Conservation (phyloP, 352 stramenopile genomes). For the Phytophthora ohioensis region DNA sequence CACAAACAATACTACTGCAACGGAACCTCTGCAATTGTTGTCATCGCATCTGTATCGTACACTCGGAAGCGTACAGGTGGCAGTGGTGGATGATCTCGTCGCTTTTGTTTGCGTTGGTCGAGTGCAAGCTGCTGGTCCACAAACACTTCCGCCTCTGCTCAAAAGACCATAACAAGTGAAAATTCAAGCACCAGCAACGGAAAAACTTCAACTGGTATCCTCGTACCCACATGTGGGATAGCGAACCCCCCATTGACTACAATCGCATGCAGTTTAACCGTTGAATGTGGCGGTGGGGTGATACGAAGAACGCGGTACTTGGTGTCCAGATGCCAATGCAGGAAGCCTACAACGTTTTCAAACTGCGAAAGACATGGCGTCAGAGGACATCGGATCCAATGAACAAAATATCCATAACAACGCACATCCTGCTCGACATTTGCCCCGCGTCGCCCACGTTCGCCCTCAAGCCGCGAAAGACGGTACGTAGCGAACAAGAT, state of each 20-base stretch:
- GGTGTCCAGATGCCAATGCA: constrained; percentile 52
- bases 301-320: constrained; percentile 69
- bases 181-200: constrained; percentile 7
- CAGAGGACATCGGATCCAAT: constrained; percentile 10
- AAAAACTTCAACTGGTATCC: neutral
- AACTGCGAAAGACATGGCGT: constrained; percentile 49
- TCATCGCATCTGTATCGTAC: constrained; percentile 53
- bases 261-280: constrained; percentile 46
- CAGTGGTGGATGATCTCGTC: constrained; percentile 11
- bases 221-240: constrained; percentile 66
- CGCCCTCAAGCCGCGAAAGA: constrained; percentile 61
- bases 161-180: constrained; percentile 1
- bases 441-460: constrained; percentile 38
- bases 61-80: constrained; percentile 48
- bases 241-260: constrained; percentile 62
- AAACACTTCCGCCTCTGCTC: constrained; percentile 59
- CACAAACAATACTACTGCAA: neutral
- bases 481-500: constrained; percentile 70
- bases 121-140: constrained; percentile 50
- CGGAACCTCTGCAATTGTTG: constrained; percentile 47
- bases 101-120: constrained; percentile 33
- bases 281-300: constrained; percentile 20
- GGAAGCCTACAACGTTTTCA: constrained; percentile 49
- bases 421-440: constrained; percentile 54
- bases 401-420: neutral